Evolutionary conservation across 148 eudicot species (phyloP).

Genomic region (Nepenthes gracilis): DNA sequence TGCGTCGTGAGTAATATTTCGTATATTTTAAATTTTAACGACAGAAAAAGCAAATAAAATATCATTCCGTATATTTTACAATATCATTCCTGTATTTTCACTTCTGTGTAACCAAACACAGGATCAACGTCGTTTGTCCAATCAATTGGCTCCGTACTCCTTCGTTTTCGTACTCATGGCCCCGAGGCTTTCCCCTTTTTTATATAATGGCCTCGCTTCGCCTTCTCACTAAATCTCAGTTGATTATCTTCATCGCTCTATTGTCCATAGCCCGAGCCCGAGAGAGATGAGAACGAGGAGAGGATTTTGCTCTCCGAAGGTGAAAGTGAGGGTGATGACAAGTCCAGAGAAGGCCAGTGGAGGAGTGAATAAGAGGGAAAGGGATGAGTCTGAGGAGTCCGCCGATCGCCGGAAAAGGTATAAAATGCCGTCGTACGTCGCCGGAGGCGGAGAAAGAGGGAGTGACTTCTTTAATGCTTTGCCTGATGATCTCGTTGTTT

Average conservation of each 20-base stretch:
- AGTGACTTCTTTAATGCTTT: conserved; percentile 31
- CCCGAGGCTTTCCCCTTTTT: neutral
- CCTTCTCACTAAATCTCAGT: neutral
- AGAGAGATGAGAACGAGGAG: conserved; percentile 9
- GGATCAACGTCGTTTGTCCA: no score
- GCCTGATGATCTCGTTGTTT: conserved; percentile 52
- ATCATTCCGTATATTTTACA: no score
- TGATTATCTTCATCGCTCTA: neutral
- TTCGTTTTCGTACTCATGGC: no score
- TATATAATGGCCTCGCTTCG: neutral
- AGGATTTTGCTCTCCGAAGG: conserved; percentile 10
- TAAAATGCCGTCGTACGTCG: conserved; percentile 10
- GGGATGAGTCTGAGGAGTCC: conserved; percentile 3
- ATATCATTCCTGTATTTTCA: no score
- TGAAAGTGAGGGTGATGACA: conserved; percentile 2
- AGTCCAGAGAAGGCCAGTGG: conserved; percentile 1
- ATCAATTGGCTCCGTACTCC: no score
- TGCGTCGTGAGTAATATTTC: no score
- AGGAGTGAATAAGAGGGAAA: conserved; percentile 5
- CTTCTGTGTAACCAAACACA: no score
- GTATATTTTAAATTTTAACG: no score
- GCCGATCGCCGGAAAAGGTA: conserved; percentile 19
- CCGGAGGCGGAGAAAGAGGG: conserved; percentile 1
- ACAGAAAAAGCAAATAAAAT: no score
- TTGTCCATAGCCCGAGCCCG: no score